Conservation (phyloP, 495 filamentous ascomycete species). For the Penicillium goetzii region DNA sequence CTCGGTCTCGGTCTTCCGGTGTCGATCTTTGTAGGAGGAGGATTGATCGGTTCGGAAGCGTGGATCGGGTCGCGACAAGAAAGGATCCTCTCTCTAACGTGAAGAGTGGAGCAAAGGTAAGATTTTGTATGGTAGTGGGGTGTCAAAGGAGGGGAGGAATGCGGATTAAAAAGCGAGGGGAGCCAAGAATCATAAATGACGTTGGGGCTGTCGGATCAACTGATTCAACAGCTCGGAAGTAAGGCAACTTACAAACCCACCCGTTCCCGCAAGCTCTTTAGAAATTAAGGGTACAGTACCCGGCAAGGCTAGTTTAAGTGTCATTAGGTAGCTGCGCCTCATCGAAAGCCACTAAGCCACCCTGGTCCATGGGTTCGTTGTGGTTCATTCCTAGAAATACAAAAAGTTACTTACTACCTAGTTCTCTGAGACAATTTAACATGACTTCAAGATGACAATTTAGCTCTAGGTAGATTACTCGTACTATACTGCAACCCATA, state of each 20-base stretch:
- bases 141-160: slow-evolving; percentile 14
- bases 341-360: slow-evolving; percentile 11
- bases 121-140: background rate
- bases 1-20: slow-evolving; percentile 9
- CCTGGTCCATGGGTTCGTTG: background rate
- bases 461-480: background rate
- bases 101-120: background rate
- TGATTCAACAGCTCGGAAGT: slow-evolving; percentile 17
- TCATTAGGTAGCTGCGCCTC: slow-evolving; percentile 22
- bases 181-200: slow-evolving; percentile 29
- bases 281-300: background rate
- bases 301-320: background rate
- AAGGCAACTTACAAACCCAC: background rate
- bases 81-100: background rate
- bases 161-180: slow-evolving; percentile 27
- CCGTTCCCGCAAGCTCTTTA: background rate
- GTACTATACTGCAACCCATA: background rate
- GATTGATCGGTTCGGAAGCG: background rate
- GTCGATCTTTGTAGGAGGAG: slow-evolving; percentile 1
- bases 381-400: background rate
- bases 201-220: slow-evolving; percentile 29
- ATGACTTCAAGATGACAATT: background rate
- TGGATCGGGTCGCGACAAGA: slow-evolving; percentile 6
- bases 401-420: too few species aligned
- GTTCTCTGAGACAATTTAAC: background rate